Base-by-base conservation (phyloP, 2,329 filamentous ascomycete species). In the Fonsecaea monophora region DNA sequence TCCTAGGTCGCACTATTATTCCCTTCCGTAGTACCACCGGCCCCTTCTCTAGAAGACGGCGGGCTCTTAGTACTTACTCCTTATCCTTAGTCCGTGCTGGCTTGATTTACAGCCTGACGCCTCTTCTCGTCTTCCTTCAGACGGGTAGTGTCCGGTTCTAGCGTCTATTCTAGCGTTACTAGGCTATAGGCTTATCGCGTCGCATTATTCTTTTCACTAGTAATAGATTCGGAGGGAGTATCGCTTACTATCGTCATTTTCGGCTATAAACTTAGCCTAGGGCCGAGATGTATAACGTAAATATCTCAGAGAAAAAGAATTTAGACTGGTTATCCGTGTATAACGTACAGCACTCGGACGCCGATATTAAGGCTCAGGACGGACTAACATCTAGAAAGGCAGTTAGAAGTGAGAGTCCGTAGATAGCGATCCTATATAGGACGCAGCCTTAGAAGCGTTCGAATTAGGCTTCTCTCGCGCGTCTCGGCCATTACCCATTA, bases 111-210 rank as follows among this genome's bases (percentile, higher is more conserved):
- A 34, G 50, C 62, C 40, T 58, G 40, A 4, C 42, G 56, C 40
- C 62, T 64, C 56, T 64, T 64, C 54, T 60, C 56, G 54, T 64
- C 62, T 58, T 58, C 53, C 62, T 64, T 64, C 40, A 65, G 25
- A 18, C 62, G 62, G 55, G 62, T 30, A 54, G 38, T 30, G 37
- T 64, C 62, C 12, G 62, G 62, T 35, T 55, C 63, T n/a, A 45
- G 63, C 45, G 63, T 65, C 56, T 15, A n/a, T 61, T 65, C 63
- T 65, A 45, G 63, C 48, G 63, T 65, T 65, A 57, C 4, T 32
- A 61, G 63, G 58, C 63, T 57, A 65, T 65, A 57, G 63, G 42
- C 63, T 61, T 65, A 34, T 65, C 38, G 5, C 57, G 63, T 61
- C 63, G 30, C 63, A 18, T 25, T 4, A 61, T 61, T 65, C 63